Evolutionary conservation across 768 basidiomycete genomes (phyloP).

Genomic region (Candolleomyces eurysporus): DNA sequence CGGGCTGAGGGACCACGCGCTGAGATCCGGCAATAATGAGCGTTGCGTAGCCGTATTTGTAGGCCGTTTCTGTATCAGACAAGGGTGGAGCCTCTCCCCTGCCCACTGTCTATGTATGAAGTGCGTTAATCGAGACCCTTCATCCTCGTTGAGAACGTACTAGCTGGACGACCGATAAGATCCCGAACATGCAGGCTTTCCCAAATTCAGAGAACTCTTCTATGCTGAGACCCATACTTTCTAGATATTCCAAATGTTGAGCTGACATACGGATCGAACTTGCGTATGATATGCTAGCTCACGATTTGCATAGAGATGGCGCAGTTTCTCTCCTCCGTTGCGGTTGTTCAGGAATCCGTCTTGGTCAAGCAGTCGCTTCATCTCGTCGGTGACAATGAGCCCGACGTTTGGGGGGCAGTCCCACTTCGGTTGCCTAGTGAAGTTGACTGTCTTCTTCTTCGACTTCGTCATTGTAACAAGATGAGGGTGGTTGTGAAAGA

Average conservation of each 20-base stretch:
- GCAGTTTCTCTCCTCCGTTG: not conserved
- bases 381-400: not conserved
- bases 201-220: constrained; percentile 26
- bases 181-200: constrained; percentile 24
- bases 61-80: constrained; percentile 38
- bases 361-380: not conserved
- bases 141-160: constrained; percentile 13
- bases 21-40: constrained; percentile 41
- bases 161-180: constrained; percentile 16
- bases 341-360: not conserved
- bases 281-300: not conserved
- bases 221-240: constrained; percentile 23
- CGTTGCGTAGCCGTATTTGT: constrained; percentile 40
- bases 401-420: not conserved
- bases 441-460: not conserved
- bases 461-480: not conserved
- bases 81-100: constrained; percentile 36
- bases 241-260: constrained; percentile 8
- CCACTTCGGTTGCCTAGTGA: not conserved
- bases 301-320: constrained; percentile 2
- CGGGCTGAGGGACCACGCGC: constrained; percentile 18
- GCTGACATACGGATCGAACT: not conserved
- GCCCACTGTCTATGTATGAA: constrained; percentile 19
- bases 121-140: not conserved
- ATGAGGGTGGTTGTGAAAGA: too few species aligned